These are phyloP conservation scores for Mortierella hygrophila DNA, from an alignment of 192 early-diverging fungal genomes.

Conservation along the genomic window DNA sequence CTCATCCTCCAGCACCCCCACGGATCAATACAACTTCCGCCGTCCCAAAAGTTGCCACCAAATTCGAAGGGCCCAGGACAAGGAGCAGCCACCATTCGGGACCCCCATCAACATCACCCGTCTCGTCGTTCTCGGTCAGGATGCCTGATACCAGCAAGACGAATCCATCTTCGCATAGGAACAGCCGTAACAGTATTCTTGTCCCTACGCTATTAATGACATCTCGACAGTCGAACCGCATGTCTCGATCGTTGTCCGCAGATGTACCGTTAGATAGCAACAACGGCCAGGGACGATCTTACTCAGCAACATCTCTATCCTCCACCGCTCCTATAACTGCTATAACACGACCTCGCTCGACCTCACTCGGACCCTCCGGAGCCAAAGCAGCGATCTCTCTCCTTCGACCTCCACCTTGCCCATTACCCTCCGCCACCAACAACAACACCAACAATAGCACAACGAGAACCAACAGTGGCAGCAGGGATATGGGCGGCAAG, in stretches of 20 bases:
- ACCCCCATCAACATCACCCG: neutral
- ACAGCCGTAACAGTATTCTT: neutral
- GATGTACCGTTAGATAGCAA: neutral
- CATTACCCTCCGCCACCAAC: neutral
- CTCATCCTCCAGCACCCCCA: neutral
- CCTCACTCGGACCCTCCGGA: neutral
- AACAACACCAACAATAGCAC: slow-evolving; percentile 1
- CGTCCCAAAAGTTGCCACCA: neutral
- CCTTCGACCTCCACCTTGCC: neutral
- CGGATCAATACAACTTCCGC: neutral
- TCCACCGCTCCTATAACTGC: neutral
- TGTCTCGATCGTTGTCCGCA: neutral
- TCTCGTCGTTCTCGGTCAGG: neutral
- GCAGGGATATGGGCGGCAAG: neutral
- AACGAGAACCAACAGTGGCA: neutral
- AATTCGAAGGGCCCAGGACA: neutral
- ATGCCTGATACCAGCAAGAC: neutral
- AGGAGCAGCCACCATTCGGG: neutral
- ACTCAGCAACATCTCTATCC: neutral
- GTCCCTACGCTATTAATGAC: neutral
- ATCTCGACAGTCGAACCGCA: neutral
- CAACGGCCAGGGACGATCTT: neutral
- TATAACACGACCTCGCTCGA: neutral
- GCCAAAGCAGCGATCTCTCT: neutral
- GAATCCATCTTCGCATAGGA: neutral